Conservation (phyloP, 83 land plant species). For the Picea engelmannii region DNA sequence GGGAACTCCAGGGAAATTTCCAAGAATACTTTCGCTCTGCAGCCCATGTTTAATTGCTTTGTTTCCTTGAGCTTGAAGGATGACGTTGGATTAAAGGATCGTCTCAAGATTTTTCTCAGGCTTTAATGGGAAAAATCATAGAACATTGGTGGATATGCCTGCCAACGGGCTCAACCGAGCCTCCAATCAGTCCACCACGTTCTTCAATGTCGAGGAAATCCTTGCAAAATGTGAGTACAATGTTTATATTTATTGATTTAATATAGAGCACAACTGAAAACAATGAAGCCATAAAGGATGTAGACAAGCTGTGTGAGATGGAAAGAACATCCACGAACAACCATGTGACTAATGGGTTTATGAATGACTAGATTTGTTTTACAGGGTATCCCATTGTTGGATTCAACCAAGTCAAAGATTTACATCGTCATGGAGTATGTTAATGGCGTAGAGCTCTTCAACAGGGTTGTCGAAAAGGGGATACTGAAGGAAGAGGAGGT, state of each 20-base stretch:
- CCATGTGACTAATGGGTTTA: slow-evolving; percentile 11
- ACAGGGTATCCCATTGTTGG: slow-evolving; percentile 29
- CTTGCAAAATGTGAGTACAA: background rate
- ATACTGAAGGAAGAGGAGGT: background rate
- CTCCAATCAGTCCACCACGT: too few relatives aligned
- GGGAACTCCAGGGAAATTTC: slow-evolving; percentile 26
- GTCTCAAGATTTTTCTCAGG: background rate
- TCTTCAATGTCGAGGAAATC: too few relatives aligned
- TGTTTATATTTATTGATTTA: background rate
- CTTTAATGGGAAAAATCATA: too few relatives aligned
- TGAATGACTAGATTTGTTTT: background rate
- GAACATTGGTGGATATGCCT: too few relatives aligned
- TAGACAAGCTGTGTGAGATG: background rate
- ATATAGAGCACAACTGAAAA: too few relatives aligned
- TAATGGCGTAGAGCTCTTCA: too few relatives aligned
- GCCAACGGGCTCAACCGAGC: too few relatives aligned
- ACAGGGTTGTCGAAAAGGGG: too few relatives aligned
- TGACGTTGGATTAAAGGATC: slow-evolving; percentile 13
- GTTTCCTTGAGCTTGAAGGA: slow-evolving; percentile 8
- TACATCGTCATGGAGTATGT: too few relatives aligned
- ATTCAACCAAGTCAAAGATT: slow-evolving; percentile 16
- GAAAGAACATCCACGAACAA: background rate
- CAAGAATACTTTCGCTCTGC: slow-evolving; percentile 1
- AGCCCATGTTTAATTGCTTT: slow-evolving; percentile 6
- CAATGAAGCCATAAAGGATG: slow-evolving; percentile 17